These are phyloP conservation scores for Geotrichum cucujoidarum DNA, from an alignment of 1,139 yeast species.

Conservation along the genomic window DNA sequence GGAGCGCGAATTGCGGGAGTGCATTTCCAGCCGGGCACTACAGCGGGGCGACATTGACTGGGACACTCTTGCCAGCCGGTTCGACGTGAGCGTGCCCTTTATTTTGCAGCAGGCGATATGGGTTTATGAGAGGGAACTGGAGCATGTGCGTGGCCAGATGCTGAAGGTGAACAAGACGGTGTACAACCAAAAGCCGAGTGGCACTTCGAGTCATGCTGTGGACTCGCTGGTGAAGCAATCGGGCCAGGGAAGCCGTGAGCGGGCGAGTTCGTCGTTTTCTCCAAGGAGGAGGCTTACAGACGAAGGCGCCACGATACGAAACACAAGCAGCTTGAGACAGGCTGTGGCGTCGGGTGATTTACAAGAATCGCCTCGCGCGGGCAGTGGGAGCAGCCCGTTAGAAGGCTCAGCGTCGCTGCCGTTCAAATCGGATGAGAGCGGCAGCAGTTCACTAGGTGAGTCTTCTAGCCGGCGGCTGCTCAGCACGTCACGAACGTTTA, in stretches of 20 bases:
- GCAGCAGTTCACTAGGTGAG: neutral
- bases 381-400: neutral
- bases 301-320: neutral
- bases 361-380: neutral
- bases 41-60: slow-evolving; percentile 41
- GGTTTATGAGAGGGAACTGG: slow-evolving; percentile 45
- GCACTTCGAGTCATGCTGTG: neutral
- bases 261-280: slow-evolving; percentile 17
- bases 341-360: no score
- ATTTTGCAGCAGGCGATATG: slow-evolving; percentile 46
- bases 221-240: neutral
- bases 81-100: slow-evolving; percentile 40
- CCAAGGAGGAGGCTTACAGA: slow-evolving; percentile 8
- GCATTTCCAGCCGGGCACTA: slow-evolving; percentile 35
- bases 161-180: slow-evolving; percentile 21
- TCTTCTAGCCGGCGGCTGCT: slow-evolving; percentile 18
- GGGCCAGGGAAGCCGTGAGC: neutral
- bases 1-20: slow-evolving; percentile 42
- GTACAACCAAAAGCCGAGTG: slow-evolving; percentile 4
- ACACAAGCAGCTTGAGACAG: neutral
- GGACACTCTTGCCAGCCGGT: slow-evolving; percentile 28
- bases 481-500: slow-evolving; percentile 21
- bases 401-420: neutral
- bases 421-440: slow-evolving; percentile 2
- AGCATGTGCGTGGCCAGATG: slow-evolving; percentile 40